A percentile compares a stretch with the other conserved stretches of the same genome.
Conservation (phyloP, 1,284 basidiomycete species). For the Rhodofomes roseus region DNA sequence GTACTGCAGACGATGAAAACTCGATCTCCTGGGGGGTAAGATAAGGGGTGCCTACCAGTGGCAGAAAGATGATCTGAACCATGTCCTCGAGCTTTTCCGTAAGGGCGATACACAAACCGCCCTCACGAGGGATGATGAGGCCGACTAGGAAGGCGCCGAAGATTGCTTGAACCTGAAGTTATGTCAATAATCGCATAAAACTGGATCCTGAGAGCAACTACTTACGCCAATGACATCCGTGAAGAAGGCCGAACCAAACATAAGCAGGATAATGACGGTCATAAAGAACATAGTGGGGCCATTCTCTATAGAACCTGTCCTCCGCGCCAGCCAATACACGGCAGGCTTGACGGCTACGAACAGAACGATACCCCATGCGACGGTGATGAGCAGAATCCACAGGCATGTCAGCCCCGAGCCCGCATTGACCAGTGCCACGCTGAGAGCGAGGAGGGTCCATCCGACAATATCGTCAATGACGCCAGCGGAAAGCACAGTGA, state of each 20-base stretch:
- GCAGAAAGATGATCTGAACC: conserved; percentile 56
- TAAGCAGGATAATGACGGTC: conserved; percentile 57
- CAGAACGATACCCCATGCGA: conserved; percentile 81
- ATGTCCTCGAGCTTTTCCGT: conserved; percentile 70
- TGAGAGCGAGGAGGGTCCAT: conserved; percentile 77
- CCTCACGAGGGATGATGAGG: conserved; percentile 60
- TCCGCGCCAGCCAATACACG: conserved; percentile 70
- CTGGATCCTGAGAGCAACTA: not conserved
- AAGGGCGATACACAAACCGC: conserved; percentile 56
- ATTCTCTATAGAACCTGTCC: conserved; percentile 78
- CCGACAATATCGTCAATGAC: conserved; percentile 89
- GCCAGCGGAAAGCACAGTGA: conserved; percentile 90
- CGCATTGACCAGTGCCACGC: conserved; percentile 88
- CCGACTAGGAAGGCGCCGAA: conserved; percentile 75
- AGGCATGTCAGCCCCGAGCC: conserved; percentile 71
- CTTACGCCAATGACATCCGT: conserved; percentile 79
- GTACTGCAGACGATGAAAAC: no score
- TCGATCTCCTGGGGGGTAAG: no score
- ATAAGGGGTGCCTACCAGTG: no score
- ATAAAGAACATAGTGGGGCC: conserved; percentile 68
- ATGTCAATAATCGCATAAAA: not conserved
- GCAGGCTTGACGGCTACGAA: conserved; percentile 67
- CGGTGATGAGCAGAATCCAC: conserved; percentile 76
- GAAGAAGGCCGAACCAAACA: conserved; percentile 66
- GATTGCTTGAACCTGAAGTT: conserved; percentile 67